Percentiles rank a stretch among this genome's conserved stretches.
phyloP scores from a whole-genome alignment of 1,284 basidiomycete genomes.

The Cutaneotrichosporon cyanovorans region DNA sequence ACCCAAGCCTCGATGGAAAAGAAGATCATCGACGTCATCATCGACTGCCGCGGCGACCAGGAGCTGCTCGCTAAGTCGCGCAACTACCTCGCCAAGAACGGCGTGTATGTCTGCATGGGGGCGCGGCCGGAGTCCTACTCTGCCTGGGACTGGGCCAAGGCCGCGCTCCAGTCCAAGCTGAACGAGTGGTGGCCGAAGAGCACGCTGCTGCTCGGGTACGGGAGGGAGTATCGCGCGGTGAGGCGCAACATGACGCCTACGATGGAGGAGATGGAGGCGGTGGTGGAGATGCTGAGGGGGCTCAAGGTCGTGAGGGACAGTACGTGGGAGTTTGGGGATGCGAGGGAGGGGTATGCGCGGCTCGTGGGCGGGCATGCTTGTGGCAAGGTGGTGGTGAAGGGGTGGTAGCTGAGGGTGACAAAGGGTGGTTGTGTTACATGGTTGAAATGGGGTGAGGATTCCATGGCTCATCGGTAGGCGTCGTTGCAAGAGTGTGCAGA shows the following conservation, averaged over 20 bases:
- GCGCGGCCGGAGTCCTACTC: conserved; percentile 10
- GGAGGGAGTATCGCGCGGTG: conserved; percentile 2
- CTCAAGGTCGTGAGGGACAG: conserved; percentile 6
- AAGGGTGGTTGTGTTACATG: neutral
- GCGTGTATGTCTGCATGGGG: conserved; percentile 18
- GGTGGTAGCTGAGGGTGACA: neutral
- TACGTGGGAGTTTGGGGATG: conserved; percentile 54
- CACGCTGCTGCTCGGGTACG: conserved; percentile 3
- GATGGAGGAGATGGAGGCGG: conserved; percentile 3
- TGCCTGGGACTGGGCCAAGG: conserved; percentile 5
- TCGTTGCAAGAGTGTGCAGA: too few relatives aligned
- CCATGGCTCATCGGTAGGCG: too few relatives aligned
- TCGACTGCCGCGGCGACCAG: conserved; percentile 16
- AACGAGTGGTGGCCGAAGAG: conserved; percentile 12
- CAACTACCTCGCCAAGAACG: conserved; percentile 1
- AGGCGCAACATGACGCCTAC: conserved; percentile 3
- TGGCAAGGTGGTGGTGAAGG: conserved; percentile 54
- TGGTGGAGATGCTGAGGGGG: conserved; percentile 2
- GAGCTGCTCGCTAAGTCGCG: conserved; percentile 28
- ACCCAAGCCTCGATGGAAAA: too few relatives aligned
- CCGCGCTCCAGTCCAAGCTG: conserved; percentile 2
- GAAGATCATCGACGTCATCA: conserved; percentile 7
- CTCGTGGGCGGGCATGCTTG: conserved; percentile 54
- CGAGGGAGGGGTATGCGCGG: conserved; percentile 55
- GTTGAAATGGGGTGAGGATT: too few relatives aligned